Evolutionary conservation across 345 rosid species (phyloP), one percentile per base, ranked within the genome.

Genomic region (Lepidium sativum): DNA sequence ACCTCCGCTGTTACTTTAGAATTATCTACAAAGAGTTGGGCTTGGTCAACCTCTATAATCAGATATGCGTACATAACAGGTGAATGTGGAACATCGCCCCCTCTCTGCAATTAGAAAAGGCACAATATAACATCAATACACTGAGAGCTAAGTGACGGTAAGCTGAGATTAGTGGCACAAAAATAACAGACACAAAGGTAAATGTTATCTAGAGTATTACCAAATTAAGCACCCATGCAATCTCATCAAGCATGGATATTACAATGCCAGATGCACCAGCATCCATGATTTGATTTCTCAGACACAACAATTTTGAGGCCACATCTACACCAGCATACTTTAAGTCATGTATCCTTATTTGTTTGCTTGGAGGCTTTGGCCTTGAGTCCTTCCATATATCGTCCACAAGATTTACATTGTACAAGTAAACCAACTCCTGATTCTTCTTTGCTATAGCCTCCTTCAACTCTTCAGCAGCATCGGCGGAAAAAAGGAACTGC

Each of bases 401-500:
- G 76, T 92, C 98, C 45, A 92, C 94, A 60, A 89, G 82, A 73
- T 92, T 92, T 13, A 72, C 32, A 77, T 84, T 57, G 29, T 87
- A 87, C 74, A 92, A 64, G 83, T 79, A 87, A 59, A 92, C 88
- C 80, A 92, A 70, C 81, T 86, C 82, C 67, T 81, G 96, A 73
- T 89, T 80, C 82, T 80, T 89, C 80, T 78, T 81, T n/a, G 91
- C 77, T 76, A 89, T 83, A 37, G 77, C 80, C 63, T 84, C 91
- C 86, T 82, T 84, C 84, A 92, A 63, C 75, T 92, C 98, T 79
- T 87, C 98, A 39, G 96, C 91, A 63, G 94, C 89, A 84, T 84
- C 96, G 67, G 78, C 87, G 42, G 98, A 92, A 78, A 92, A 87
- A 63, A 92, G 97, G 79, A 92, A 92, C 98, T 89, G 96, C 83